A percentile compares a stretch with the other conserved stretches of the same genome.
Evolutionary conservation across 352 stramenopile genomes (phyloP).

Genomic region (Phytopythium litorale): DNA sequence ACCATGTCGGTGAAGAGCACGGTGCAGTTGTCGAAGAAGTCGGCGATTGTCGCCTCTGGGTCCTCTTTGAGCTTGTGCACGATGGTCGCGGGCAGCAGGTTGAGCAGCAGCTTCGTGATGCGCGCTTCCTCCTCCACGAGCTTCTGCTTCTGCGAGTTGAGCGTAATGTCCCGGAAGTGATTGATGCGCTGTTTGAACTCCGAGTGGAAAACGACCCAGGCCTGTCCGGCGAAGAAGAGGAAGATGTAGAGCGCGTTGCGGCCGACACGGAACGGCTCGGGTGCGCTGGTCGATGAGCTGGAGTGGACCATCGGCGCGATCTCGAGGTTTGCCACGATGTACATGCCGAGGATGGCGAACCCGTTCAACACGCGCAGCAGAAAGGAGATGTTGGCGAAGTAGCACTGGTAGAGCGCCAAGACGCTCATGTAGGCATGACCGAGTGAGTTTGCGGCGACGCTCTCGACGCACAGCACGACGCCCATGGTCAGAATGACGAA

Average conservation of each 20-base stretch:
- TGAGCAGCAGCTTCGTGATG: slow-evolving; percentile 76
- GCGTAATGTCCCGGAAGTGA: slow-evolving; percentile 77
- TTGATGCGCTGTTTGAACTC: slow-evolving; percentile 89
- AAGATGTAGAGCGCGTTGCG: slow-evolving; percentile 82
- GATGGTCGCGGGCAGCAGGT: slow-evolving; percentile 79
- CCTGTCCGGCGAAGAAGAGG: slow-evolving; percentile 72
- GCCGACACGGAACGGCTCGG: slow-evolving; percentile 45
- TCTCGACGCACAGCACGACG: slow-evolving; percentile 60
- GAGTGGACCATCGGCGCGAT: slow-evolving; percentile 41
- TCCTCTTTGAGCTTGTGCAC: slow-evolving; percentile 84
- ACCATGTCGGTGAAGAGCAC: slow-evolving; percentile 87
- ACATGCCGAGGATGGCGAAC: slow-evolving; percentile 58
- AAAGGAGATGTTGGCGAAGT: slow-evolving; percentile 81
- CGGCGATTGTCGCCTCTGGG: slow-evolving; percentile 69
- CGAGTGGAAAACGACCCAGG: slow-evolving; percentile 83
- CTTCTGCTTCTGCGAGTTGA: slow-evolving; percentile 83
- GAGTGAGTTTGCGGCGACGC: slow-evolving; percentile 58
- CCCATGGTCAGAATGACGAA: slow-evolving; percentile 52
- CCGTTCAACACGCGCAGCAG: slow-evolving; percentile 52
- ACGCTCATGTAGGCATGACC: slow-evolving; percentile 79
- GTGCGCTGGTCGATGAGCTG: slow-evolving; percentile 16
- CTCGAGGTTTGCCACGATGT: slow-evolving; percentile 58
- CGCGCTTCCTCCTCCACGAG: slow-evolving; percentile 73
- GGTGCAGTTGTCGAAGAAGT: slow-evolving; percentile 84
- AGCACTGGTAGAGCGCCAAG: slow-evolving; percentile 77